Conservation (phyloP, 2,329 filamentous ascomycete genomes). For the Aspergillus clavatus region DNA sequence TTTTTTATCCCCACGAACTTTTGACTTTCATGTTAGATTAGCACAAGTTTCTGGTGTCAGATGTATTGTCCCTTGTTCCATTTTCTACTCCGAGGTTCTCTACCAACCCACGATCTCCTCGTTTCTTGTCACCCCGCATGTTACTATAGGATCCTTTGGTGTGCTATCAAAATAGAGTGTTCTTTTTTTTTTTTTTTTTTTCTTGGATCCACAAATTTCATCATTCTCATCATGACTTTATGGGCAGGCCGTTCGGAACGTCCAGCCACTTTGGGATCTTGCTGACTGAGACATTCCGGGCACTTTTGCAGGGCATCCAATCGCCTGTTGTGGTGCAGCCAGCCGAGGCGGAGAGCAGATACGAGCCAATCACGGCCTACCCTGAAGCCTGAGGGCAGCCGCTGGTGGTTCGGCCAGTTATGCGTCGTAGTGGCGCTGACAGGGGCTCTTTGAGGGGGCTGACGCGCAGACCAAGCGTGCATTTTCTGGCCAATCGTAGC, state of each 20-base stretch:
- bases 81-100: slow-evolving; percentile 5
- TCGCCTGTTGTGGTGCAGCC: not conserved
- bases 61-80: slow-evolving; percentile 7
- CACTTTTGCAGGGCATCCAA: slow-evolving; percentile 1
- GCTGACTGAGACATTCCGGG: not conserved
- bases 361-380: slow-evolving; percentile 11
- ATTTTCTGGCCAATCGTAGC: slow-evolving; percentile 11
- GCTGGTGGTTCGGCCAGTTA: slow-evolving; percentile 11
- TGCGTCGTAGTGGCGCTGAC: slow-evolving; percentile 1
- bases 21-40: slow-evolving; percentile 14
- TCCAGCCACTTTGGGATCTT: not conserved
- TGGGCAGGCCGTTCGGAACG: no score
- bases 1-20: no score
- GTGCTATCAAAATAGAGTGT: slow-evolving; percentile 16
- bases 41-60: slow-evolving; percentile 19
- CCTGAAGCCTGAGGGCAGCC: slow-evolving; percentile 4
- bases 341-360: slow-evolving; percentile 5
- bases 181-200: slow-evolving; percentile 4
- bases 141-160: slow-evolving; percentile 16
- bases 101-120: slow-evolving; percentile 6
- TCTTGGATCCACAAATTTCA: not conserved
- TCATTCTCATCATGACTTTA: no score
- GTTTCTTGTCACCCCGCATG: slow-evolving; percentile 9
- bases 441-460: slow-evolving; percentile 13
- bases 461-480: slow-evolving; percentile 16